Base-by-base conservation (phyloP, 768 basidiomycete genomes). In the Boletus coccyginus region DNA sequence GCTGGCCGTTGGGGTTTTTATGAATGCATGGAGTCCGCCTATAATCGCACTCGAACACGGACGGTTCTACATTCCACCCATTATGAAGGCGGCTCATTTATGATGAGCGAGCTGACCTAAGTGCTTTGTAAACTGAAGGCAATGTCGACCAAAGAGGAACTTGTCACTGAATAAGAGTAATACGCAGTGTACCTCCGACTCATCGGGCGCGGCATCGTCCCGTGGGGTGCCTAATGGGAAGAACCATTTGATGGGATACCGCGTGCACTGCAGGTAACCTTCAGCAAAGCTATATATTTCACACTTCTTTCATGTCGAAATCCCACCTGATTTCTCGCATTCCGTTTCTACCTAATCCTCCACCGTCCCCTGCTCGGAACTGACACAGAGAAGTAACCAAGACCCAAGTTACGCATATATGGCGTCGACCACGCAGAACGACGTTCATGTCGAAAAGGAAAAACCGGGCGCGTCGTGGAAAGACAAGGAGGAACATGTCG, bases 391-490 rank as follows among this genome's bases (percentile, higher is more conserved):
- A 17, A 12, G 32, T 14, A 19, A 19, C 27, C 17, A 7, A 17
- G 6, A 3, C 41, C 3, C 33, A 11, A 16, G 14, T 24, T 13
- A 2, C n/a, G 9, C 35, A 31, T n/a, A 35, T n/a, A 67, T 67
- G 60, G 17, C 58, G 14, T 21, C 54, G 2, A 42, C 55, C 3
- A 24, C 29, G 1, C 31, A 62, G 21, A 39, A 36, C 2, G 60
- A 49, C 7, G 1, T 11, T 1, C 48, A 31, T 3, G 40, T 51
- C 42, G 59, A 58, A 31, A 75, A 77, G 42, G 62, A 58, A 2
- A 50, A 59, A 49, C 79, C 78, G 6, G 83, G 81, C 2, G 76
- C 78, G 24, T 78, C 83, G 19, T 86, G 85, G 85, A 80, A 78
- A 55, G 67, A 67, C 7, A 70, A 76, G 50, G 85, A 86, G 58